These are phyloP conservation scores for Starmerella stigmatis DNA, from an alignment of 805 yeast species.

Conservation along the genomic window DNA sequence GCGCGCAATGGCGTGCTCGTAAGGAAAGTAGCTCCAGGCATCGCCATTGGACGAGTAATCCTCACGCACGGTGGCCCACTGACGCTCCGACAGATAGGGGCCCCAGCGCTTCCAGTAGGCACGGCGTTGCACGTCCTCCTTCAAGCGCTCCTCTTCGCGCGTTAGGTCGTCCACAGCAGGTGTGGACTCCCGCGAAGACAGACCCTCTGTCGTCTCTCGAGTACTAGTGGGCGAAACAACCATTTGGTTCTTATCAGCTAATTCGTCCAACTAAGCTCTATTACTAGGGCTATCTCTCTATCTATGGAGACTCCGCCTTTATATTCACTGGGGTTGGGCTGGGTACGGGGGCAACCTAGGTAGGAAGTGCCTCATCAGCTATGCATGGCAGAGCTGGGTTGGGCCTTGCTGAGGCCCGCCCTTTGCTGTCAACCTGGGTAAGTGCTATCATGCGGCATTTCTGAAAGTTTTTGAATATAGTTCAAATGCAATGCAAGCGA, in stretches of 20 bases:
- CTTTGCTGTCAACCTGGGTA: slow-evolving; percentile 1
- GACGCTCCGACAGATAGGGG: slow-evolving; percentile 76
- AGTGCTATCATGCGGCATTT: background rate
- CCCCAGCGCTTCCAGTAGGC: slow-evolving; percentile 85
- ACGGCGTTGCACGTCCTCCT: slow-evolving; percentile 32
- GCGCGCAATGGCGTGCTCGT: slow-evolving; percentile 70
- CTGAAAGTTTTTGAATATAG: background rate
- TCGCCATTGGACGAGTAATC: slow-evolving; percentile 79
- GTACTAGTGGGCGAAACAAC: background rate
- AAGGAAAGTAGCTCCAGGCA: slow-evolving; percentile 83
- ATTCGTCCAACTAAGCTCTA: too few species aligned
- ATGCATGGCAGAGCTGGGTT: background rate
- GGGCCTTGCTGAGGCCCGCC: background rate
- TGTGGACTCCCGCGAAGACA: slow-evolving; percentile 9
- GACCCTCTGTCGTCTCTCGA: background rate
- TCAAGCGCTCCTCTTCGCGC: slow-evolving; percentile 36
- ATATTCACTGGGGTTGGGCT: background rate
- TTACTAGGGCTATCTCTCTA: too few species aligned
- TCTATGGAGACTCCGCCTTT: background rate
- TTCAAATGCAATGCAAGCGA: too few species aligned
- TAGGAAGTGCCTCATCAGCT: background rate
- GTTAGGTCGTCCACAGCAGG: slow-evolving; percentile 6
- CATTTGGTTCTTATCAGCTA: too few species aligned
- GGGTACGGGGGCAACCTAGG: background rate
- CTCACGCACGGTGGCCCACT: slow-evolving; percentile 65